Base-by-base conservation (phyloP, 441 rosid species). In the Aquilaria agallochum region DNA sequence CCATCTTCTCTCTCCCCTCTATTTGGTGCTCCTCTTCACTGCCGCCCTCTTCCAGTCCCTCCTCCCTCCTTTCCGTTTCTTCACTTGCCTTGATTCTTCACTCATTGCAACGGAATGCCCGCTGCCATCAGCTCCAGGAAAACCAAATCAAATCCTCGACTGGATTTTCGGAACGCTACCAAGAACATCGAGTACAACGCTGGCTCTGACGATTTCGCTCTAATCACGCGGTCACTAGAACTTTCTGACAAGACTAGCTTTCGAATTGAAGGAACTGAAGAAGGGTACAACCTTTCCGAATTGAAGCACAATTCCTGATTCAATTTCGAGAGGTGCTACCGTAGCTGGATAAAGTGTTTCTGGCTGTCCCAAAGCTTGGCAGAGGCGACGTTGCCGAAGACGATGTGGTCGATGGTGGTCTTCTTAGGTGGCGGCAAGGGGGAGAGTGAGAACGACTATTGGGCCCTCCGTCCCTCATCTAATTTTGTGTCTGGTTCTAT, bases 181-280 rank as follows among this genome's bases (percentile, higher is more conserved):
- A 85, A 80, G 76, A 3, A 79, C 68, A 49, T 82, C 52, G 84
- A 79, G 10, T 88, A 85, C 57, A 88, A 90, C 27, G 84, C 82
- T 3, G 40, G 80, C 1, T 71, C 83, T 44, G 85, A 74, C 42
- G 85, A 74, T 63, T 73, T 78, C 0, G 57, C 70, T 50, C 59
- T 78, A 36, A 69, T 74, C 69, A 87, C 83, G 34, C 80, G 81
- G 3, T 90, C 95, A 60, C 76, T 85, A 7, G 89, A 88, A 71
- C 40, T 83, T 5, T 58, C 69, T 1, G 84, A 76, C 69, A 79
- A 67, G 58, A 82, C 84, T 54, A 90, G 95, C 68, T 81, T 88
- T 67, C 82, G 93, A 27, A 59, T 90, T 31, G 82, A 82, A 48
- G 97, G 95, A 5, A 69, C 53, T 3, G 89, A 77, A 0, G 85